phyloP scores from a whole-genome alignment of 768 basidiomycete species.

The Butyriboletus loyo region DNA sequence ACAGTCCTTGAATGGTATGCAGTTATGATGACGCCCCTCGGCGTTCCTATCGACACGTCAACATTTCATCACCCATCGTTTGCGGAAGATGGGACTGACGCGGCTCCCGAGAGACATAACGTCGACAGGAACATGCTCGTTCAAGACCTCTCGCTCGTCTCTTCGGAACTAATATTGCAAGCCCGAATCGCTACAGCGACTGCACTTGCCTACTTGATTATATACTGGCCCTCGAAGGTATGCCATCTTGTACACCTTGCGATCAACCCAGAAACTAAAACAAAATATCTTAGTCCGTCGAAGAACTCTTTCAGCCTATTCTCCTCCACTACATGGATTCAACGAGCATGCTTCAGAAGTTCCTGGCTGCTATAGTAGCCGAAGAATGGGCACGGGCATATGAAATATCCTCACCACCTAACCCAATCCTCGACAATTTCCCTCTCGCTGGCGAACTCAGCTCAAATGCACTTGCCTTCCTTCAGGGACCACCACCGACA shows the following conservation, averaged over 20 bases:
- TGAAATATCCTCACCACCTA: slow-evolving; percentile 32
- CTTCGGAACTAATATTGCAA: slow-evolving; percentile 70
- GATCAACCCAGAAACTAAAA: background rate
- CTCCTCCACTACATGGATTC: slow-evolving; percentile 81
- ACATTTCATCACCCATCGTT: slow-evolving; percentile 65
- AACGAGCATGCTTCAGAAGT: slow-evolving; percentile 87
- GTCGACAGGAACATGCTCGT: slow-evolving; percentile 95
- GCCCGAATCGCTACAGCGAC: slow-evolving; percentile 77
- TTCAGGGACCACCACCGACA: slow-evolving; percentile 71
- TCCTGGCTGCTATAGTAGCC: slow-evolving; percentile 78
- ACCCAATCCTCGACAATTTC: slow-evolving; percentile 52
- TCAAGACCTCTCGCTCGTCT: slow-evolving; percentile 84
- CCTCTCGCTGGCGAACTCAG: slow-evolving; percentile 66
- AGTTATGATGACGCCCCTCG: slow-evolving; percentile 86
- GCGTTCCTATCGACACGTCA: slow-evolving; percentile 66
- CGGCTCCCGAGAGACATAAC: slow-evolving; percentile 69
- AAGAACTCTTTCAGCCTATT: slow-evolving; percentile 71
- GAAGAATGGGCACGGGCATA: slow-evolving; percentile 87
- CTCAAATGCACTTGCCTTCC: slow-evolving; percentile 61
- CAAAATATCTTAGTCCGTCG: slow-evolving; percentile 38
- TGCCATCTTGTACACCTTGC: background rate
- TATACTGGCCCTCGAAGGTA: slow-evolving; percentile 65
- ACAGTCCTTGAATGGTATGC: slow-evolving; percentile 81
- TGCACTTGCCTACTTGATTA: slow-evolving; percentile 69
- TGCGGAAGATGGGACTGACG: slow-evolving; percentile 43